A percentile compares a stretch with the other conserved stretches of the same genome.
Conservation (phyloP, 2,329 filamentous ascomycete species). For the Aspergillus niger region DNA sequence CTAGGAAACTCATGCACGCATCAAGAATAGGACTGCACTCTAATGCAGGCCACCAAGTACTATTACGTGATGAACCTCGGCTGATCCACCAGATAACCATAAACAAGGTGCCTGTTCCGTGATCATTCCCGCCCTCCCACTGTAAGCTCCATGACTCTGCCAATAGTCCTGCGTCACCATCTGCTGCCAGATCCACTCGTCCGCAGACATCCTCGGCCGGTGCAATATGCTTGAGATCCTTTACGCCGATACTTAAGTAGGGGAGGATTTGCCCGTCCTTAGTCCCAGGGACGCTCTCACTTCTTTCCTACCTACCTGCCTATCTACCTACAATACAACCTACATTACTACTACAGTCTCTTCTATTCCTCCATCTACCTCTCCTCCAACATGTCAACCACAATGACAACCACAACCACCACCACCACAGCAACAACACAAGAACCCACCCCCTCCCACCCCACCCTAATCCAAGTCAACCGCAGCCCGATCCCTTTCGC, state of each 20-base stretch:
- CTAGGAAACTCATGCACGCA: not conserved
- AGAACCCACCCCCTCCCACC: conserved; percentile 27
- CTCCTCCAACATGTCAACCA: conserved; percentile 5
- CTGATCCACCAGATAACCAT: not conserved
- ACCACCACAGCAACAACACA: conserved; percentile 17
- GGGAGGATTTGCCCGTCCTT: not conserved
- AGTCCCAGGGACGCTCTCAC: not conserved
- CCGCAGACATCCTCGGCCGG: not conserved
- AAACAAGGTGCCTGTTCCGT: not conserved
- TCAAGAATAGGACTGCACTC: not conserved
- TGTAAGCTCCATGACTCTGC: not conserved
- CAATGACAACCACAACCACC: conserved; percentile 23
- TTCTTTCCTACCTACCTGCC: not conserved
- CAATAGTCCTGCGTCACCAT: not conserved
- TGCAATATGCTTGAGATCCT: not conserved
- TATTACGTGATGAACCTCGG: conserved; percentile 2
- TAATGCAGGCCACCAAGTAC: not conserved
- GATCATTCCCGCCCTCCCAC: not conserved
- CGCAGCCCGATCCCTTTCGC: conserved; percentile 38
- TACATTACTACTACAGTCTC: not conserved
- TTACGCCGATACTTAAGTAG: not conserved
- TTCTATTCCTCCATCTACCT: not conserved
- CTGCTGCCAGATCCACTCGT: not conserved
- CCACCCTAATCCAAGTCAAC: conserved; percentile 29
- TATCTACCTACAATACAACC: not conserved